A percentile compares a stretch with the other conserved stretches of the same genome.
Conservation (phyloP, 148 eudicot species). For the Persicaria tinctoria region DNA sequence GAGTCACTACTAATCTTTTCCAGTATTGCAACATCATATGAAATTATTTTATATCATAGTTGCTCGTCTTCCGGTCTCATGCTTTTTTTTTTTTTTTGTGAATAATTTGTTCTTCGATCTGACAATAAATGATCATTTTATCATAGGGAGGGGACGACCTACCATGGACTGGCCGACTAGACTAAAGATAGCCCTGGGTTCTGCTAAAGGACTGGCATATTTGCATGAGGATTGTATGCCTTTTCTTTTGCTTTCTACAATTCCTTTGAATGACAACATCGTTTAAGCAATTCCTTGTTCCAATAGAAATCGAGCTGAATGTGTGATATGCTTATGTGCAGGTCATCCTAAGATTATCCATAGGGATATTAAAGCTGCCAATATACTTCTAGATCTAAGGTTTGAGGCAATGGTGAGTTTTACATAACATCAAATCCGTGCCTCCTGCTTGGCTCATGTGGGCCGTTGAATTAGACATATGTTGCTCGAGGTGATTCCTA, state of each 20-base stretch:
- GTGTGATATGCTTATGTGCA: constrained; percentile 21
- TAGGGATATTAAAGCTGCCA: constrained; percentile 91
- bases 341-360: constrained; percentile 99
- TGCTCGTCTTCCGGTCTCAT: neutral
- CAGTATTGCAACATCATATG: neutral
- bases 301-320: constrained; percentile 12
- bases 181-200: constrained; percentile 17
- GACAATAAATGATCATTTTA: neutral
- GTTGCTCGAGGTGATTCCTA: neutral
- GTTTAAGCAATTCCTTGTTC: neutral
- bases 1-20: neutral
- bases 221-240: constrained; percentile 17
- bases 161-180: constrained; percentile 17
- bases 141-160: constrained; percentile 15
- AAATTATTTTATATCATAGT: neutral
- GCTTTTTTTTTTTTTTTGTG: neutral
- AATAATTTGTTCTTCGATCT: neutral
- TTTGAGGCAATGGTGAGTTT: constrained; percentile 85
- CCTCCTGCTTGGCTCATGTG: neutral
- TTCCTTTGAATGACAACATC: neutral
- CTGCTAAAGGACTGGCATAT: constrained; percentile 19
- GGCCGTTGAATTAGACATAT: neutral
- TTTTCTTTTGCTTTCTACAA: constrained; percentile 1
- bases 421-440: neutral
- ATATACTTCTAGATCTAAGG: constrained; percentile 75